Evolutionary conservation across 176 grass and related monocot genomes (phyloP).

Genomic region (Zoysia japonica): DNA sequence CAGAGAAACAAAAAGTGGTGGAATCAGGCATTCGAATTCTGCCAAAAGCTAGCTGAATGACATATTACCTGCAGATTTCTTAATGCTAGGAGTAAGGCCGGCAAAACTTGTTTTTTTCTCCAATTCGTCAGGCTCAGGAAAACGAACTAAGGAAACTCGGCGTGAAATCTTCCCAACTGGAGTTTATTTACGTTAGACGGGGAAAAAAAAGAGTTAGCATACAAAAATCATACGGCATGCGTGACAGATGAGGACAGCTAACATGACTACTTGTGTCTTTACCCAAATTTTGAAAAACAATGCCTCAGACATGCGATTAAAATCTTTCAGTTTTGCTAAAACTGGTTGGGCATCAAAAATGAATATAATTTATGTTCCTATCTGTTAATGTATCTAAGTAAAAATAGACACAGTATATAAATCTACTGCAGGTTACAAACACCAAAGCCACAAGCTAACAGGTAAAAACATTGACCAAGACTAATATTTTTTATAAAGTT

Average conservation of each 20-base stretch:
- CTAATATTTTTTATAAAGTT: conserved; percentile 3
- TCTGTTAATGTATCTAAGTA: not conserved
- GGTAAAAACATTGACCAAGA: conserved; percentile 8
- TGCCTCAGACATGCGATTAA: not conserved
- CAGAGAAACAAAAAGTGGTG: not conserved
- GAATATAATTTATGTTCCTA: not conserved
- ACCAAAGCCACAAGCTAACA: not conserved
- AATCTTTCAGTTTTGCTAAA: not conserved
- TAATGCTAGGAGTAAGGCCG: conserved; percentile 43
- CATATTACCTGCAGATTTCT: conserved; percentile 62
- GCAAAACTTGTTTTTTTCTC: conserved; percentile 51
- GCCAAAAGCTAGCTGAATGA: not conserved
- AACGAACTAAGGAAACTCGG: conserved; percentile 69
- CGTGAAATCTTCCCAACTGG: conserved; percentile 77
- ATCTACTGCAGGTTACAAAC: not conserved
- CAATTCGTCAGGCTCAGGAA: conserved; percentile 62
- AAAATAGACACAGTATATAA: not conserved
- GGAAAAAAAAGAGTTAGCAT: not conserved
- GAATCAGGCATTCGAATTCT: not conserved
- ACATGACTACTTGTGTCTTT: not conserved
- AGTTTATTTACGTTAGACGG: conserved; percentile 34
- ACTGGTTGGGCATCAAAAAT: not conserved
- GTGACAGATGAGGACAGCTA: not conserved
- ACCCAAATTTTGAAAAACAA: not conserved
- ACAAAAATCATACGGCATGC: not conserved